These are phyloP conservation scores for Cymbomonas tetramitiformis DNA, from an alignment of 139 green algal genomes.

Conservation along the genomic window DNA sequence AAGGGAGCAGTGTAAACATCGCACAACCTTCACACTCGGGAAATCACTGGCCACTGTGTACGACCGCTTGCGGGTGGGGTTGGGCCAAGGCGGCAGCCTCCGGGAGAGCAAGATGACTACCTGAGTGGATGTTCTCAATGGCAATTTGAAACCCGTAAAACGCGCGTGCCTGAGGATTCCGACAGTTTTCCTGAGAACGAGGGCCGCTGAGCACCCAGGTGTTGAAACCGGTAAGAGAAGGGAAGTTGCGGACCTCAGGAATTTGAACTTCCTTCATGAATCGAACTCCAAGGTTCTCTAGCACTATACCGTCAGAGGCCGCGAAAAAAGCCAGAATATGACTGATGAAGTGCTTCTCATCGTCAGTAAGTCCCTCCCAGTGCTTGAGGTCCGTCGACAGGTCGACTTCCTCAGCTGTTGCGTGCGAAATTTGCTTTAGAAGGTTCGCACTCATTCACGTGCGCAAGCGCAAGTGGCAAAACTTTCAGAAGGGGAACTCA, in stretches of 20 bases:
- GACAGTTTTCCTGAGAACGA: background rate
- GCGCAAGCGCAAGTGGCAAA: background rate
- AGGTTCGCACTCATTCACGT: background rate
- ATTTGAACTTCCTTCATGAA: constrained; percentile 28
- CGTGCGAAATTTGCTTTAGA: background rate
- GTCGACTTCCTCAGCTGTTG: constrained; percentile 51
- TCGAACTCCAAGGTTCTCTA: constrained; percentile 29
- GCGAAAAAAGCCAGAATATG: constrained; percentile 31
- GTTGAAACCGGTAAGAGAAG: background rate
- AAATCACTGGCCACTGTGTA: too few relatives aligned
- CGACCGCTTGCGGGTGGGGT: too few relatives aligned
- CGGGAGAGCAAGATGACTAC: too few relatives aligned
- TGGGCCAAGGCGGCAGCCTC: too few relatives aligned
- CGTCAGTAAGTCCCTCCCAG: constrained; percentile 39
- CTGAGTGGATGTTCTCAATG: constrained; percentile 33
- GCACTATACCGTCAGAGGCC: constrained; percentile 28
- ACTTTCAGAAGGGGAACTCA: background rate
- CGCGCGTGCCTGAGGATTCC: constrained; percentile 12
- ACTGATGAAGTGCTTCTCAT: constrained; percentile 28
- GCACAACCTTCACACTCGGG: too few relatives aligned
- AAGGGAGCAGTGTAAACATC: too few relatives aligned
- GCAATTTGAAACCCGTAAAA: constrained; percentile 33
- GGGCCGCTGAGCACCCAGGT: background rate
- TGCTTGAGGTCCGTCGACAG: constrained; percentile 45
- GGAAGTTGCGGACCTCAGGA: constrained; percentile 11